Percentiles rank a stretch among this genome's conserved stretches.
Evolutionary conservation across 2,329 filamentous ascomycete genomes (phyloP).

Genomic region (Aspergillus ochraceoroseus): DNA sequence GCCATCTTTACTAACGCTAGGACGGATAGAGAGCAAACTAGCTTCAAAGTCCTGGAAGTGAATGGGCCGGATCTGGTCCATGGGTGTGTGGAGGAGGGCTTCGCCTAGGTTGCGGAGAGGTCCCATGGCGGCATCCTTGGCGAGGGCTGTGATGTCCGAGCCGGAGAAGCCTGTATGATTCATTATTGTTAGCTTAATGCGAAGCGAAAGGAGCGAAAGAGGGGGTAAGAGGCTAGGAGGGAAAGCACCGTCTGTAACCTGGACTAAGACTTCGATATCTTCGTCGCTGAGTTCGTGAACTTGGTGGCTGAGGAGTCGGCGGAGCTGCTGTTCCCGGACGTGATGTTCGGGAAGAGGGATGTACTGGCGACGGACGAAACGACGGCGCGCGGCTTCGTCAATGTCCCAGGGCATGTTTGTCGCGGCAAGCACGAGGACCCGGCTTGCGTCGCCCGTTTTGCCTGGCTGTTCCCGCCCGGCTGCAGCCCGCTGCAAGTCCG

Average conservation of each 20-base stretch:
- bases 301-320: conserved; percentile 76
- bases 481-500: conserved; percentile 83
- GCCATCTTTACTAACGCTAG: conserved; percentile 80
- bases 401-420: conserved; percentile 98
- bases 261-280: conserved; percentile 71
- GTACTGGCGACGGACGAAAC: conserved; percentile 91
- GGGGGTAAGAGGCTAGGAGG: background rate
- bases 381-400: conserved; percentile 83
- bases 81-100: conserved; percentile 80
- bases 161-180: conserved; percentile 78
- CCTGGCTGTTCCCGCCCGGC: conserved; percentile 69
- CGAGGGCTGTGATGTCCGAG: conserved; percentile 91
- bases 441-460: conserved; percentile 71
- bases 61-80: conserved; percentile 91
- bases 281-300: conserved; percentile 69
- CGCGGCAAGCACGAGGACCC: conserved; percentile 87
- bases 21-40: conserved; percentile 77
- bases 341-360: conserved; percentile 85
- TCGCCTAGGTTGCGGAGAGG: conserved; percentile 86
- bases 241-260: conserved; percentile 69
- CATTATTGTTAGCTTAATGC: conserved; percentile 9
- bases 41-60: conserved; percentile 75
- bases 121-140: conserved; percentile 97
- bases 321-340: conserved; percentile 73
- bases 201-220: background rate